A percentile compares a stretch with the other conserved stretches of the same genome.
Evolutionary conservation across 2,329 filamentous ascomycete genomes (phyloP).

Genomic region (Phyllachora maydis): DNA sequence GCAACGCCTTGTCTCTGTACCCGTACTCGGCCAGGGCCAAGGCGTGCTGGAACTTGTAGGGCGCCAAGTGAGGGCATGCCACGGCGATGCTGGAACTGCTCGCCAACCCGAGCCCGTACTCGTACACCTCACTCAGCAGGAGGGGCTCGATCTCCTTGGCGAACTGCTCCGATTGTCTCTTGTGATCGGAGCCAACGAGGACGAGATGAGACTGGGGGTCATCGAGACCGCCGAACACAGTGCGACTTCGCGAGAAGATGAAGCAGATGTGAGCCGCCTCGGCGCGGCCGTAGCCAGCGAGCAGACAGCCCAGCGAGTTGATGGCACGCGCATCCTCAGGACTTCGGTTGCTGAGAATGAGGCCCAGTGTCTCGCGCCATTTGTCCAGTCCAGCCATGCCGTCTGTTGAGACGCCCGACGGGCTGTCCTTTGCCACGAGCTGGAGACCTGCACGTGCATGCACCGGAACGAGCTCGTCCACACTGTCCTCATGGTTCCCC

Average conservation of each 20-base stretch:
- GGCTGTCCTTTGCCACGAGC: constrained; percentile 59
- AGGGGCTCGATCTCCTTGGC: constrained; percentile 67
- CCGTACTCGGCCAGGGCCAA: constrained; percentile 69
- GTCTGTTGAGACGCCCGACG: constrained; percentile 42
- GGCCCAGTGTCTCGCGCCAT: constrained; percentile 76
- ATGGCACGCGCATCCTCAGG: constrained; percentile 59
- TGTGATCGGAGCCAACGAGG: constrained; percentile 69
- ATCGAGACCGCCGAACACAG: constrained; percentile 64
- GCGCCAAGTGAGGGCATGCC: constrained; percentile 57
- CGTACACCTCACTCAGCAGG: constrained; percentile 90
- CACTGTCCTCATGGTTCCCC: constrained; percentile 82
- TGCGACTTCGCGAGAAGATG: constrained; percentile 55
- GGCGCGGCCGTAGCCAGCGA: constrained; percentile 67
- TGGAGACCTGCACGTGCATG: constrained; percentile 85
- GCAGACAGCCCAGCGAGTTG: constrained; percentile 57
- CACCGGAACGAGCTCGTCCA: constrained; percentile 85
- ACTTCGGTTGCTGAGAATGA: constrained; percentile 79
- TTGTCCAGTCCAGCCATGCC: constrained; percentile 72
- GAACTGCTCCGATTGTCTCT: constrained; percentile 47
- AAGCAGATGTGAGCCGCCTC: constrained; percentile 92
- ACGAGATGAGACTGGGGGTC: constrained; percentile 63
- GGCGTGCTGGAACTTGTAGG: constrained; percentile 84
- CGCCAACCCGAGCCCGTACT: constrained; percentile 65
- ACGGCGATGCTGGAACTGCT: constrained; percentile 25
- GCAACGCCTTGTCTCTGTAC: constrained; percentile 59